Conservation (phyloP, 768 basidiomycete species). For the Boletus rufocinnamomeus region DNA sequence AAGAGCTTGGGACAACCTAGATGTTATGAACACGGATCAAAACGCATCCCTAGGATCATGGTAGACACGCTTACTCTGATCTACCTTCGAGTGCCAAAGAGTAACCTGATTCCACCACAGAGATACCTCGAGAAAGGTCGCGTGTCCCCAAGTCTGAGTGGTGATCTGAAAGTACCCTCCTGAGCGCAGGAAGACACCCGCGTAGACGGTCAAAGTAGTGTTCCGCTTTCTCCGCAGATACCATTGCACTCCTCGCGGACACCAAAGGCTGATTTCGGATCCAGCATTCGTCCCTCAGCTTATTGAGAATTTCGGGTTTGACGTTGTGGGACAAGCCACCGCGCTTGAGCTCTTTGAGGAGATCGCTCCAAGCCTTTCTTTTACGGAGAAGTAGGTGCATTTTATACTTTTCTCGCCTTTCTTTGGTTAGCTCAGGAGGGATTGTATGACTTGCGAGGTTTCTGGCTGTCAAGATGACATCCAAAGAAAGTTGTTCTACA, state of each 20-base stretch:
- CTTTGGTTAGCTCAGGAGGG: conserved; percentile 43
- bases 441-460: conserved; percentile 52
- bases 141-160: conserved; percentile 84
- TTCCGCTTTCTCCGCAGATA: conserved; percentile 49
- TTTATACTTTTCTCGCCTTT: conserved; percentile 58
- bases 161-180: conserved; percentile 63
- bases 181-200: conserved; percentile 64
- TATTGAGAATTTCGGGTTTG: conserved; percentile 66
- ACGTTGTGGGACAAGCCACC: conserved; percentile 73
- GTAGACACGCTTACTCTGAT: conserved; percentile 52
- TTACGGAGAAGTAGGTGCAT: conserved; percentile 82
- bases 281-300: conserved; percentile 58
- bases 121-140: conserved; percentile 79
- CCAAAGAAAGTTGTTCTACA: conserved; percentile 57
- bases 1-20: conserved; percentile 24
- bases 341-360: conserved; percentile 84
- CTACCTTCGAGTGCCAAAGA: conserved; percentile 63
- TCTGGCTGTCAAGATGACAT: conserved; percentile 64
- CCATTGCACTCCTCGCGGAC: conserved; percentile 23
- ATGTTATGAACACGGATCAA: neutral
- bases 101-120: conserved; percentile 78
- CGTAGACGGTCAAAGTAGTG: conserved; percentile 65
- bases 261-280: conserved; percentile 62
- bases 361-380: conserved; percentile 86
- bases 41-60: neutral